phyloP scores from a whole-genome alignment of 2,329 filamentous ascomycete species.

The Aspergillus tubingensis region DNA sequence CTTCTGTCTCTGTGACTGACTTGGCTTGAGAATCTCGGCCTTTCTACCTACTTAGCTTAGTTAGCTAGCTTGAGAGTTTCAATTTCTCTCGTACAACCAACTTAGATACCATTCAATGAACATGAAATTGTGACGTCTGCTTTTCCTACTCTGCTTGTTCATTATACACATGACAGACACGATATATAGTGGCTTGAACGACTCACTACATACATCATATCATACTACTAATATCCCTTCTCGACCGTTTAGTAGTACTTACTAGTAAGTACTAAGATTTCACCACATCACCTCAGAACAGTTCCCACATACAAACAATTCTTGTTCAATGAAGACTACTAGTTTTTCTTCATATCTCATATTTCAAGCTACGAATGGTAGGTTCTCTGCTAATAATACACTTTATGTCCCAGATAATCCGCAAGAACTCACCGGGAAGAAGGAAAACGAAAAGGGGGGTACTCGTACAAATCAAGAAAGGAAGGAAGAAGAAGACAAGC shows the following conservation, averaged over 20 bases:
- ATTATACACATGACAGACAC: no score
- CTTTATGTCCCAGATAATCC: background rate
- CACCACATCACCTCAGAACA: background rate
- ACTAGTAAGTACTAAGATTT: background rate
- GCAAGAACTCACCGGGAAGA: background rate
- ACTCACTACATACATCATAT: no score
- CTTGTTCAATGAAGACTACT: background rate
- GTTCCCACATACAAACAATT: background rate
- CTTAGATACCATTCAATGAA: conserved; percentile 4
- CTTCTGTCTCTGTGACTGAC: background rate
- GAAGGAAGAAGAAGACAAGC: conserved; percentile 1
- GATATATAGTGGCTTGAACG: no score
- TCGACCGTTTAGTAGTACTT: no score
- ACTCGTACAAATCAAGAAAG: background rate
- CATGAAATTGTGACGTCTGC: background rate
- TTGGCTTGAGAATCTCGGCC: background rate
- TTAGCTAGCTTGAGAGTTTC: background rate
- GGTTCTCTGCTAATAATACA: no score
- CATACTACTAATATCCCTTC: no score
- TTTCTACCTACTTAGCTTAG: background rate
- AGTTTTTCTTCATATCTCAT: background rate
- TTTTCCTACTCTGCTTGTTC: no score
- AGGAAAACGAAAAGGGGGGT: background rate
- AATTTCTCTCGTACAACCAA: background rate
- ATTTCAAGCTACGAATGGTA: no score